A percentile compares a stretch with the other conserved stretches of the same genome.
Evolutionary conservation across 768 basidiomycete genomes (phyloP).

Genomic region (Lactarius sp.): DNA sequence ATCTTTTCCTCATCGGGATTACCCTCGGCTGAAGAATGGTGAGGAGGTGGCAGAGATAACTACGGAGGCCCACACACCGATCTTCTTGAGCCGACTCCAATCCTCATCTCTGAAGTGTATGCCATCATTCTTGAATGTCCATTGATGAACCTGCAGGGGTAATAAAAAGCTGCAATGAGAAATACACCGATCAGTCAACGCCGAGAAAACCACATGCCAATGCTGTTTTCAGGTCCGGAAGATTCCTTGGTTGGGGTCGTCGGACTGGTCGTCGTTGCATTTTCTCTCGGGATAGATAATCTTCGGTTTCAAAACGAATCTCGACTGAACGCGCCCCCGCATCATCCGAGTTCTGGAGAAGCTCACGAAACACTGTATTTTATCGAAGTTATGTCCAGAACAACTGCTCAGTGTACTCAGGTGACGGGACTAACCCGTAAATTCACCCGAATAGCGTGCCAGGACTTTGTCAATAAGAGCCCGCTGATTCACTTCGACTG

Average conservation of each 20-base stretch:
- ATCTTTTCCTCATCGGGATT: constrained; percentile 95
- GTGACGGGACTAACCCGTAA: constrained; percentile 51
- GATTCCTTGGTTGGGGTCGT: constrained; percentile 19
- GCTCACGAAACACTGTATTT: constrained; percentile 63
- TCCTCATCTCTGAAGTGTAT: constrained; percentile 77
- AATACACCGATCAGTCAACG: neutral
- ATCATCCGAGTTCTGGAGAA: constrained; percentile 95
- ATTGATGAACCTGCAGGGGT: constrained; percentile 58
- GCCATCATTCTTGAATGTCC: constrained; percentile 88
- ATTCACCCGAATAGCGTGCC: constrained; percentile 92
- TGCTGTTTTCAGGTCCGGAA: constrained; percentile 64
- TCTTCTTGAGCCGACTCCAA: constrained; percentile 87
- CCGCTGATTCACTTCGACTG: constrained; percentile 89
- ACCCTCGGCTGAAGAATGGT: constrained; percentile 59
- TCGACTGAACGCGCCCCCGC: constrained; percentile 72
- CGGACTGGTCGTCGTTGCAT: constrained; percentile 7
- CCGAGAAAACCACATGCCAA: constrained; percentile 37
- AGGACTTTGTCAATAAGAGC: constrained; percentile 97
- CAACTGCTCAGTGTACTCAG: neutral
- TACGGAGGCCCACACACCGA: constrained; percentile 42
- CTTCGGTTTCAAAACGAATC: constrained; percentile 71
- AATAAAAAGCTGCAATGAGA: neutral
- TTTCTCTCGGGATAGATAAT: constrained; percentile 37
- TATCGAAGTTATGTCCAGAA: neutral
- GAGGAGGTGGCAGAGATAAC: neutral